Evolutionary conservation across 164 flowering plant species (phyloP), one percentile per base, ranked within the genome.

Genomic region (Brasenia schreberi): DNA sequence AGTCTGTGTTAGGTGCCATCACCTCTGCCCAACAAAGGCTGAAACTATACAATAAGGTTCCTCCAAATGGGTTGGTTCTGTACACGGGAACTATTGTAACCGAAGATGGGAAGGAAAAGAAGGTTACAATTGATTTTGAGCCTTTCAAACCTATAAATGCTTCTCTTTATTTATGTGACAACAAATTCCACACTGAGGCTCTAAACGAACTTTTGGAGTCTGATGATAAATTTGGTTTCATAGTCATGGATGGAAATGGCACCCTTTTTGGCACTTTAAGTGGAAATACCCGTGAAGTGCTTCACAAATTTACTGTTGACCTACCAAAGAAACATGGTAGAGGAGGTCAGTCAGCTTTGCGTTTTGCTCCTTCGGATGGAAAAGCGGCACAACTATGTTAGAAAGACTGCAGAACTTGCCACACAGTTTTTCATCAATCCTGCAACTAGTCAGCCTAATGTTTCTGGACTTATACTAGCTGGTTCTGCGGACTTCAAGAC

Each of bases 401-500:
- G 68, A 63, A 66, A 66, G 33, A 66, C 68, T 19, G 68, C 68
- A 0, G 68, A 66, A 52, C 62, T 56, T 23, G 68, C 68, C 5
- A 66, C 68, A 16, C 68, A 66, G 49, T 71, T 71, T 49, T 71
- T 53, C 61, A 80, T 80, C 53, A 80, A 80, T 68, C 79, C 83
- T 68, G 63, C 76, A 5, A 80, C 77, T 16, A 80, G 83, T 27
- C 83, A 80, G 73, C 83, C 83, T 19, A 80, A 80, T 71, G 83
- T 80, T 18, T 19, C 83, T 5, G 83, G 83, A 42, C 63, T 80
- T 59, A 76, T 80, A 43, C 76, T 80, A 5, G 83, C 83, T 70
- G 83, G 83, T 18, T 80, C 83, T 62, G 83, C 83, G 27, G 81
- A 80, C 65, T 80, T 80, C 77, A 78, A 80, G 45, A 80, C 83